A percentile compares a stretch with the other conserved stretches of the same genome.
Evolutionary conservation across 2,329 filamentous ascomycete genomes (phyloP).

Genomic region (Fusarium oligoseptatum): DNA sequence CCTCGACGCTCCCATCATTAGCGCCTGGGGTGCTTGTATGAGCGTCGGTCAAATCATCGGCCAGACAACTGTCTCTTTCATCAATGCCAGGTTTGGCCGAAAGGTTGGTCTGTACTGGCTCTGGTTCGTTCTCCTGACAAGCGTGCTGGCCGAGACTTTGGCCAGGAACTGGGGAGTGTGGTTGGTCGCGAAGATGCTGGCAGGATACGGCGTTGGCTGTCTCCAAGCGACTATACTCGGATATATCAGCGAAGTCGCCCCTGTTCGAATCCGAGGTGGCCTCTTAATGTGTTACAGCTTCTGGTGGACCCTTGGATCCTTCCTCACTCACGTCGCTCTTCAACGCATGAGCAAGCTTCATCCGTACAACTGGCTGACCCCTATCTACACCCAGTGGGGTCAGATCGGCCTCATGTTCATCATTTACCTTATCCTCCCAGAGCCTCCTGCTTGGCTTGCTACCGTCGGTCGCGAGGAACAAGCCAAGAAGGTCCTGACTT

Average conservation of each 20-base stretch:
- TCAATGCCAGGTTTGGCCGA: slow-evolving; percentile 40
- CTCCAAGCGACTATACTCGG: background rate
- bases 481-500: background rate
- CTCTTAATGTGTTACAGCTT: slow-evolving; percentile 56
- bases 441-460: background rate
- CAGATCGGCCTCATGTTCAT: background rate
- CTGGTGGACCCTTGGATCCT: slow-evolving; percentile 59
- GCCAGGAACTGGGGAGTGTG: background rate
- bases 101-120: background rate
- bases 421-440: background rate
- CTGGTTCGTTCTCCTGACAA: background rate
- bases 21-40: slow-evolving; percentile 55
- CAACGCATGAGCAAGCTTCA: slow-evolving; percentile 49
- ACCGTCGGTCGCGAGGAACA: background rate
- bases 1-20: slow-evolving; percentile 52
- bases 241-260: slow-evolving; percentile 46
- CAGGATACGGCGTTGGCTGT: background rate
- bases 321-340: slow-evolving; percentile 58
- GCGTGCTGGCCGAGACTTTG: background rate
- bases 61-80: slow-evolving; percentile 48
- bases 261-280: slow-evolving; percentile 55
- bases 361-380: slow-evolving; percentile 29
- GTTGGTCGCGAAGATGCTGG: background rate
- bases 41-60: slow-evolving; percentile 56
- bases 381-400: background rate